Base-by-base conservation (phyloP, 75 land plant genomes). In the Ceratopteris richardii region DNA sequence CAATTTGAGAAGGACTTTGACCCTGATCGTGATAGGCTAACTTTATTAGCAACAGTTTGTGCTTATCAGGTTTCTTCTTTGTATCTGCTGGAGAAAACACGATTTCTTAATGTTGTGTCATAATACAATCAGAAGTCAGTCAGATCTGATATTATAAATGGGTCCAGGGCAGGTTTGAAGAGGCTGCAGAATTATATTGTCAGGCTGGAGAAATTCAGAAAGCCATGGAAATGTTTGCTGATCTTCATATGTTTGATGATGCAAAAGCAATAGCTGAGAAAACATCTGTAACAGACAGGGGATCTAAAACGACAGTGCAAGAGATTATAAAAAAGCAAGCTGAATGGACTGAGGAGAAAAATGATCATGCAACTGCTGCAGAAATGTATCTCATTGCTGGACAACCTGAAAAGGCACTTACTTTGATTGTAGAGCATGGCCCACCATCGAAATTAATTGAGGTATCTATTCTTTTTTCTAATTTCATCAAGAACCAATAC, bases 311-410 rank as follows among this genome's bases (percentile, higher is more conserved):
- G 11, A 66, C 61, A 43, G 76, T 73, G 17, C 64, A 61, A 36
- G 76, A 73, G 27, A 73, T 73, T 19, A 73, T 73, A 31, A 64
- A 73, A 29, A 69, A 71, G 24, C 76, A 73, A 66, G 76, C 76
- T 2, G 70, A 66, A 55, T 73, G 76, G 76, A 73, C 76, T 28
- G 76, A 73, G 36, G 63, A 73, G 55, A 61, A 62, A 31, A 66
- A 73, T 43, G 76, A 73, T 43, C 76, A 66, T 43, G 64, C 70
- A 60, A 73, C 70, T 16, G 76, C 76, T 17, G 76, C 70, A 16
- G 76, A 73, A 19, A 73, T 73, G 70, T 73, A 73, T 31, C 54
- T 73, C 0, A 44, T 62, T 60, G 76, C 65, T 5, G 58, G 59
- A n/a, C 76, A 73, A 50, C 60, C 60, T 1, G 64, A 66, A 53